phyloP scores from a whole-genome alignment of 2,329 filamentous ascomycete species.

The Stachybotrys chartarum region DNA sequence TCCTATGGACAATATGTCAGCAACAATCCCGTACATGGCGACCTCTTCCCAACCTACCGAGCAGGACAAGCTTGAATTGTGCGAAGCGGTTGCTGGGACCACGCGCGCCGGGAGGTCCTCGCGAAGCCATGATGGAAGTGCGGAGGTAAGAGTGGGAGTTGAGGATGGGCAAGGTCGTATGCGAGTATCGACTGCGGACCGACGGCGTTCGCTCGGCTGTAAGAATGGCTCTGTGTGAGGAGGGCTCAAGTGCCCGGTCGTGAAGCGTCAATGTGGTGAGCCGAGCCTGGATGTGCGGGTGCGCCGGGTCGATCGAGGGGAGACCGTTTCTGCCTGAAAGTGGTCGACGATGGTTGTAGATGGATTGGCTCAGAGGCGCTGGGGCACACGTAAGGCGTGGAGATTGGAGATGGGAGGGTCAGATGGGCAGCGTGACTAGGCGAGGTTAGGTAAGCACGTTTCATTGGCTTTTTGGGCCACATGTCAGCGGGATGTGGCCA shows the following conservation, averaged over 20 bases:
- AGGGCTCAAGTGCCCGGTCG: background rate
- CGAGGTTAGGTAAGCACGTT: background rate
- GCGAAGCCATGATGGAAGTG: conserved; percentile 67
- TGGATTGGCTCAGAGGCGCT: background rate
- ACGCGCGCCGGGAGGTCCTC: conserved; percentile 59
- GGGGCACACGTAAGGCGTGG: background rate
- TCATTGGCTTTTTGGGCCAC: background rate
- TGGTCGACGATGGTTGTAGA: background rate
- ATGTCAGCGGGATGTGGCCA: background rate
- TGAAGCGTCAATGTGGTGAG: too few species aligned
- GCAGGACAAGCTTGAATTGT: conserved; percentile 96
- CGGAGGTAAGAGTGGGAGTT: background rate
- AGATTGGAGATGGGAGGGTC: background rate
- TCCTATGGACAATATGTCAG: conserved; percentile 51
- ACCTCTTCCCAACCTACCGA: conserved; percentile 56
- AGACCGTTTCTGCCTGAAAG: background rate
- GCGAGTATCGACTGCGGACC: background rate
- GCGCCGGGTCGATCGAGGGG: too few species aligned
- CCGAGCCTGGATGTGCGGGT: too few species aligned
- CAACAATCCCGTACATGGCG: conserved; percentile 6
- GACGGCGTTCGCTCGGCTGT: background rate
- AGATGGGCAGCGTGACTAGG: background rate
- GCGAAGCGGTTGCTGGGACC: conserved; percentile 80
- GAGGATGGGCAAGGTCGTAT: background rate
- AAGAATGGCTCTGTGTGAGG: background rate